phyloP scores from a whole-genome alignment of 257 asterid genomes.

The Dorcoceras hygrometricum region DNA sequence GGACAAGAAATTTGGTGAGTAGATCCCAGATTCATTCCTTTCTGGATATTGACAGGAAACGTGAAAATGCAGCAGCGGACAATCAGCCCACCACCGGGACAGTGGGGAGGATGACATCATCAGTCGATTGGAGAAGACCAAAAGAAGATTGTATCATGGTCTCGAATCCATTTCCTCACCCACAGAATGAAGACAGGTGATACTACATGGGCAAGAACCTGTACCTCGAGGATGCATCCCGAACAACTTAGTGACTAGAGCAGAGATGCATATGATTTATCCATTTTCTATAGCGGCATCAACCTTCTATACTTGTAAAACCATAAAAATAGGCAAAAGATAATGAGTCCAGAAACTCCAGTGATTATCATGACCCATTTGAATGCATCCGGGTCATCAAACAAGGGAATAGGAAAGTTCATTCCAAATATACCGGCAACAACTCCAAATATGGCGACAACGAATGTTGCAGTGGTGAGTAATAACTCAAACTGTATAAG shows the following conservation, averaged over 20 bases:
- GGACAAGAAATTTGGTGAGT: not conserved
- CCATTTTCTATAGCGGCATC: slow-evolving; percentile 75
- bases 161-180: not conserved
- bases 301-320: slow-evolving; percentile 77
- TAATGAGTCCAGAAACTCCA: slow-evolving; percentile 56
- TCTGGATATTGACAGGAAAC: not conserved
- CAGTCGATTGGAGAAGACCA: not conserved
- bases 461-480: slow-evolving; percentile 91
- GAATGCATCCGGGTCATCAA: slow-evolving; percentile 65
- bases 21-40: not conserved
- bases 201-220: not conserved
- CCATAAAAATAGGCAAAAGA: slow-evolving; percentile 69
- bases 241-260: not conserved
- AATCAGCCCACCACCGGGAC: not conserved
- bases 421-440: slow-evolving; percentile 97
- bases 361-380: slow-evolving; percentile 87
- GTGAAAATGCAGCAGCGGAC: not conserved
- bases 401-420: slow-evolving; percentile 70
- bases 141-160: not conserved
- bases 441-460: slow-evolving; percentile 90
- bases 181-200: not conserved
- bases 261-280: slow-evolving; percentile 42
- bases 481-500: slow-evolving; percentile 91
- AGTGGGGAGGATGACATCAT: not conserved
- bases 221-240: not conserved